Base-by-base conservation (phyloP, 2,329 filamentous ascomycete genomes). In the Tolypocladium tropicale region DNA sequence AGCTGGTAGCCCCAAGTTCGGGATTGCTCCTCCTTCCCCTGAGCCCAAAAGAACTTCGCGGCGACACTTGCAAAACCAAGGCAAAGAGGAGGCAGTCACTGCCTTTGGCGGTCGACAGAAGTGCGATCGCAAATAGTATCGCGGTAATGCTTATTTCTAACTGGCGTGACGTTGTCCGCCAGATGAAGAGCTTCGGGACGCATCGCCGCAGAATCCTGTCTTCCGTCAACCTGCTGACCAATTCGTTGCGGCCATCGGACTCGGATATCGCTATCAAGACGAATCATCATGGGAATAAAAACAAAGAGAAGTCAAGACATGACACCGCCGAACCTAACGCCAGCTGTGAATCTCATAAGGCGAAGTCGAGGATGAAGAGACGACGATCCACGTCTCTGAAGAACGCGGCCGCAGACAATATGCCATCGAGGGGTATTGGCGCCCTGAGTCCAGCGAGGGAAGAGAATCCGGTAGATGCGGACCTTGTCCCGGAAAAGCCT, bases 131-230 rank as follows among this genome's bases (percentile, higher is more conserved):
- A 12, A 85, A 83, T 57, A 70, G 71, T 34, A 78, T 88, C 33
- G 73, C 82, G 0, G 82, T 86, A 65, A 86, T 88, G 83, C 70
- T 88, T 6, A 81, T 88, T 52, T 72, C 77, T 1, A 78, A 86
- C 59, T 88, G 85, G 85, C 74, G 80, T 57, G 82, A 85, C 52
- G 75, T 86, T 12, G 80, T 85, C 48, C 73, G 76, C 41, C 80
- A 88, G 56, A 78, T 87, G 73, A 79, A 72, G 56, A 75, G 71
- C 46, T 63, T 85, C 2, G 68, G 68, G 1, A 64, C 64, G 21
- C 63, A 68, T 33, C 61, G 59, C 30, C 61, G 59, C 16, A 64
- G 60, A 21, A 60, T 65, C 16, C 43, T 54, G 12, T 63, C 62
- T 6, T 55, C 62, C 1, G 18, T 61, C 4, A 54, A 56, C 28